These are phyloP conservation scores for Leccinum longicurvipes DNA, from an alignment of 768 basidiomycete species.

Conservation along the genomic window DNA sequence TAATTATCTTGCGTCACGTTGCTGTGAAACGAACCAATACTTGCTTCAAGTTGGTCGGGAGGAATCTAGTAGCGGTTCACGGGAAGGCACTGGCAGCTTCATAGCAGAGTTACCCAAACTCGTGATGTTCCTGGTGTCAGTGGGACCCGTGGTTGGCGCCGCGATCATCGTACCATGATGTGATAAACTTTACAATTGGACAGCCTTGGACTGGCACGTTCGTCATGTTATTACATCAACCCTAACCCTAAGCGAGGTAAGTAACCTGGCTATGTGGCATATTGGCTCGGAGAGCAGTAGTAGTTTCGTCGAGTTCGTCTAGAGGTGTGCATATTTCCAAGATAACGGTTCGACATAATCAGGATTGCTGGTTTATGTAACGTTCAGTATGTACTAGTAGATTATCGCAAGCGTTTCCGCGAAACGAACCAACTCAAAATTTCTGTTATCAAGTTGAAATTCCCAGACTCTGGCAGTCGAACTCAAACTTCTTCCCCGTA, in stretches of 20 bases:
- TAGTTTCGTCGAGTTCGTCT: background rate
- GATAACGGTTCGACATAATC: background rate
- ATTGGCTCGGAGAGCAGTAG: background rate
- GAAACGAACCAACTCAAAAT: background rate
- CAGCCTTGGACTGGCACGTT: slow-evolving; percentile 8
- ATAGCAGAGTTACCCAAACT: slow-evolving; percentile 10
- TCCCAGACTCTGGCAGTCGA: too few relatives aligned
- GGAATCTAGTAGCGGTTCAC: background rate
- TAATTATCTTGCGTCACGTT: background rate
- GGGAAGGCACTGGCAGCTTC: background rate
- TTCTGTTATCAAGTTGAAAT: background rate
- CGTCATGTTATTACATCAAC: slow-evolving; percentile 2
- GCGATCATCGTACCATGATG: background rate
- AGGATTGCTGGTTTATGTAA: background rate
- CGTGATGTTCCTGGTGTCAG: background rate
- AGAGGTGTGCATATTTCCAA: background rate
- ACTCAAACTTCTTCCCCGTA: background rate
- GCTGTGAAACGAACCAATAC: background rate
- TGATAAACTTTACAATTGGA: background rate
- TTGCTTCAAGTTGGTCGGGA: background rate
- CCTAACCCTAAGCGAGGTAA: slow-evolving; percentile 1
- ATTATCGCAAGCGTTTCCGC: too few relatives aligned
- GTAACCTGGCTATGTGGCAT: background rate
- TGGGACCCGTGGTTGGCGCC: background rate
- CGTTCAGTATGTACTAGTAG: background rate